These are phyloP conservation scores for Verticillium isaacii DNA, from an alignment of 2,329 filamentous ascomycete species.

Conservation along the genomic window DNA sequence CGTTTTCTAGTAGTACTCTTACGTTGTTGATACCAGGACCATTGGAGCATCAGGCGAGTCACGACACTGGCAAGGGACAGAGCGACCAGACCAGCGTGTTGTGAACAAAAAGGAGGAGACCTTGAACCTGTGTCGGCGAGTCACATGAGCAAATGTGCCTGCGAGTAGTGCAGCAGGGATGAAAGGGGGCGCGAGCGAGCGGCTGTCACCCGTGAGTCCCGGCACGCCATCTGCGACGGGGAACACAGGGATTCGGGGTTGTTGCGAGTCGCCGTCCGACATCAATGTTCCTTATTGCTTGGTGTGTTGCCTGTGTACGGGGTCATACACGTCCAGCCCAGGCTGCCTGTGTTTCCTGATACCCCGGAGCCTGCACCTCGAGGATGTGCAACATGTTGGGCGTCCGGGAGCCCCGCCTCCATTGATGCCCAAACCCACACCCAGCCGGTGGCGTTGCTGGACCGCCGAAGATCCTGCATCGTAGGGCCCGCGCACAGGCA, in stretches of 20 bases:
- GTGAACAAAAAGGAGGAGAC: neutral
- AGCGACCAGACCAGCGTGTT: neutral
- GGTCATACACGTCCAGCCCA: neutral
- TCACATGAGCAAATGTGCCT: neutral
- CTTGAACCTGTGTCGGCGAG: neutral
- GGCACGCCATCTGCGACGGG: neutral
- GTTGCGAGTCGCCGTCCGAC: neutral
- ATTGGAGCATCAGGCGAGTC: neutral
- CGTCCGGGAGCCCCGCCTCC: neutral
- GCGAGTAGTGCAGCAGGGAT: neutral
- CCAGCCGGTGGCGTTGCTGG: neutral
- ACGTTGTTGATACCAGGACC: neutral
- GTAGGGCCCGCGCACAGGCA: neutral
- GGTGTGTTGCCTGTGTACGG: neutral
- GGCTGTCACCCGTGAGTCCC: neutral
- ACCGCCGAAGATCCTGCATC: neutral
- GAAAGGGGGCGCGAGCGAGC: neutral
- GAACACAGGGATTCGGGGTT: neutral
- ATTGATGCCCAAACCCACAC: neutral
- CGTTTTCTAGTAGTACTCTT: neutral
- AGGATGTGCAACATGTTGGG: neutral
- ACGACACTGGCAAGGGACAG: neutral
- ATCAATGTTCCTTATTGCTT: neutral
- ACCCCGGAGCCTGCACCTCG: neutral
- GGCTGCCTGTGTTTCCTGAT: neutral